Percentiles rank a stretch among this genome's conserved stretches.
phyloP scores from a whole-genome alignment of 768 basidiomycete genomes.

The Lactarius pseudohatsudake region DNA sequence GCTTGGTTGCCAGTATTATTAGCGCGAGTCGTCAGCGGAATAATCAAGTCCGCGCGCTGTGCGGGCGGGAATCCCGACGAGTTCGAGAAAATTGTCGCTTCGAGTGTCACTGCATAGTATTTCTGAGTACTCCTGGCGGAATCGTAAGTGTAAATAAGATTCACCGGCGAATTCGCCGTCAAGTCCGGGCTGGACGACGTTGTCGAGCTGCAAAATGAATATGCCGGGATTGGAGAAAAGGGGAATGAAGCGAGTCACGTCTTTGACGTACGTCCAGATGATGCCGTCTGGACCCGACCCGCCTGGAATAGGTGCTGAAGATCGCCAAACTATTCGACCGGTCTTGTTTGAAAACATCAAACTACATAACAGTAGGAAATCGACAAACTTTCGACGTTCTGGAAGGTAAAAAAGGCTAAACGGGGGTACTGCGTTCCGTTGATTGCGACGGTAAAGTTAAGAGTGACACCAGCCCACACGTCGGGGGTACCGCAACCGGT shows the following conservation, averaged over 20 bases:
- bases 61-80: conserved; percentile 63
- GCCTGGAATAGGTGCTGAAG: conserved; percentile 50
- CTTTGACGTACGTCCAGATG: too few relatives aligned
- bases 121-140: neutral
- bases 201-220: conserved; percentile 76
- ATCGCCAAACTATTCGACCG: conserved; percentile 63
- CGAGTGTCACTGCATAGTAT: conserved; percentile 49
- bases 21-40: conserved; percentile 65
- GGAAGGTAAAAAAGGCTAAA: conserved; percentile 47
- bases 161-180: conserved; percentile 71
- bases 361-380: too few relatives aligned
- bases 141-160: conserved; percentile 19
- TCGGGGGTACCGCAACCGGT: conserved; percentile 67
- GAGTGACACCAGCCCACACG: conserved; percentile 71
- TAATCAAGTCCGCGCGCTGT: conserved; percentile 41
- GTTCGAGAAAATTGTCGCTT: conserved; percentile 65
- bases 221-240: conserved; percentile 29
- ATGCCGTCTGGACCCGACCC: too few relatives aligned
- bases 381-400: too few relatives aligned
- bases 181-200: conserved; percentile 54
- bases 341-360: neutral
- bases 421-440: conserved; percentile 79
- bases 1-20: conserved; percentile 62
- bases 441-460: conserved; percentile 75
- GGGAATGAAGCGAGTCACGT: too few relatives aligned